A percentile compares a stretch with the other conserved stretches of the same genome.
These are phyloP conservation scores for Venturia pyrina DNA, from an alignment of 2,329 filamentous ascomycete species.

Conservation along the genomic window DNA sequence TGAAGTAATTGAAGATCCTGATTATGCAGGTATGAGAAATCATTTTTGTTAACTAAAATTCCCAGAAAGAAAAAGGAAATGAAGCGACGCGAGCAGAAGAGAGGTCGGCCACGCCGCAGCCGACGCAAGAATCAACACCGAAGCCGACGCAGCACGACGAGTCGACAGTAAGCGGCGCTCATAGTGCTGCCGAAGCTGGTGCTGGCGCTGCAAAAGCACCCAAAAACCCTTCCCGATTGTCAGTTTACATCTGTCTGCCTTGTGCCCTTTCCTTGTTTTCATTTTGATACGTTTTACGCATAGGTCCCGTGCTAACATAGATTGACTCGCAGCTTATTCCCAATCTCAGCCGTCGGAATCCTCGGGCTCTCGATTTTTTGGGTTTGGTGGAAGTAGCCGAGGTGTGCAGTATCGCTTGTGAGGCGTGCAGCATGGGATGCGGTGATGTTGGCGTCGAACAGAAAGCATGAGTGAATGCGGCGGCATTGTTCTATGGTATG, in stretches of 20 bases:
- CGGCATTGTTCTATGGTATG: neutral
- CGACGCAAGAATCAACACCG: neutral
- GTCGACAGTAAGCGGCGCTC: constrained; percentile 5
- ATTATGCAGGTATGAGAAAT: constrained; percentile 10
- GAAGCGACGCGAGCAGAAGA: neutral
- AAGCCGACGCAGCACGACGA: constrained; percentile 1
- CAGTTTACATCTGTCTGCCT: constrained; percentile 4
- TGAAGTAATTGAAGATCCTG: constrained; percentile 11
- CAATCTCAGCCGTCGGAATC: constrained; percentile 4
- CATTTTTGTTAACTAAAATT: neutral
- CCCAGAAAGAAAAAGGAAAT: neutral
- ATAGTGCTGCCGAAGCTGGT: constrained; percentile 1
- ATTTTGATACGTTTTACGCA: neutral
- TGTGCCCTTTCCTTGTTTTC: neutral
- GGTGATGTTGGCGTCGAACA: neutral
- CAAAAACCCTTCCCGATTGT: neutral
- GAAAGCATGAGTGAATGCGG: neutral
- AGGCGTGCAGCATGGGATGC: neutral
- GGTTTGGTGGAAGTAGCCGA: constrained; percentile 3
- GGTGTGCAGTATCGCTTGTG: constrained; percentile 1
- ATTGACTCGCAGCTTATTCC: neutral
- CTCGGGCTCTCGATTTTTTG: constrained; percentile 1
- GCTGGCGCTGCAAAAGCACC: neutral
- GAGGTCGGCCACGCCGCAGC: neutral
- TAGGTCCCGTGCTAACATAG: neutral